These are phyloP conservation scores for Populus tomentosa DNA, from an alignment of 441 rosid genomes.

Conservation along the genomic window DNA sequence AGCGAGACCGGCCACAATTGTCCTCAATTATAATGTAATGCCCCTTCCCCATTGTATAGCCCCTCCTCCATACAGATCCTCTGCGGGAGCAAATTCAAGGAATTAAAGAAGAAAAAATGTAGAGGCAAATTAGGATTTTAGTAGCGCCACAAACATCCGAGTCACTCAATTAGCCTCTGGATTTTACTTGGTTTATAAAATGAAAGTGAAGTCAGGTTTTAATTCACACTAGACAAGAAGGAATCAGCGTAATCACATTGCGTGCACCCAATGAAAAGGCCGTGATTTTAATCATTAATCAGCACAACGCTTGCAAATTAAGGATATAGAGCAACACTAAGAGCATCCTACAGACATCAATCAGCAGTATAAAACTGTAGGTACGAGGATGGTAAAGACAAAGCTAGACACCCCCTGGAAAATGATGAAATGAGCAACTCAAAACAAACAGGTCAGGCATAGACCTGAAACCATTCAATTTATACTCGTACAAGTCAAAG, in stretches of 20 bases:
- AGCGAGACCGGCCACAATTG: no score
- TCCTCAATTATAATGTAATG: no score
- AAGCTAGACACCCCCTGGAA: conserved; percentile 2
- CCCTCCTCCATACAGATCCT: no score
- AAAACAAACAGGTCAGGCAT: conserved; percentile 7
- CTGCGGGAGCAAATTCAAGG: no score
- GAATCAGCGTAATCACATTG: neutral
- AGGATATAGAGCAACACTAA: neutral
- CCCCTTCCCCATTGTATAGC: no score
- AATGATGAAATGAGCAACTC: conserved; percentile 10
- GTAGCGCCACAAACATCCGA: neutral
- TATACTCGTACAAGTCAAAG: conserved; percentile 13
- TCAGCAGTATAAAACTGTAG: neutral
- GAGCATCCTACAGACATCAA: conserved; percentile 6
- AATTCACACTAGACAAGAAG: neutral
- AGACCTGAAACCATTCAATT: conserved; percentile 16
- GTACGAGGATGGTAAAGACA: conserved; percentile 12
- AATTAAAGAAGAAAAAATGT: no score
- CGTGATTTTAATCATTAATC: neutral
- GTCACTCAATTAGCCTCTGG: neutral
- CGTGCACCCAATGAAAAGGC: neutral
- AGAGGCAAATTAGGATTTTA: no score
- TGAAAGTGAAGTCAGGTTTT: neutral
- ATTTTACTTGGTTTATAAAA: neutral
- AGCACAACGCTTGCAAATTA: neutral